These are phyloP conservation scores for Pestalotiopsis sp. DNA, from an alignment of 2,329 filamentous ascomycete species.

Conservation along the genomic window DNA sequence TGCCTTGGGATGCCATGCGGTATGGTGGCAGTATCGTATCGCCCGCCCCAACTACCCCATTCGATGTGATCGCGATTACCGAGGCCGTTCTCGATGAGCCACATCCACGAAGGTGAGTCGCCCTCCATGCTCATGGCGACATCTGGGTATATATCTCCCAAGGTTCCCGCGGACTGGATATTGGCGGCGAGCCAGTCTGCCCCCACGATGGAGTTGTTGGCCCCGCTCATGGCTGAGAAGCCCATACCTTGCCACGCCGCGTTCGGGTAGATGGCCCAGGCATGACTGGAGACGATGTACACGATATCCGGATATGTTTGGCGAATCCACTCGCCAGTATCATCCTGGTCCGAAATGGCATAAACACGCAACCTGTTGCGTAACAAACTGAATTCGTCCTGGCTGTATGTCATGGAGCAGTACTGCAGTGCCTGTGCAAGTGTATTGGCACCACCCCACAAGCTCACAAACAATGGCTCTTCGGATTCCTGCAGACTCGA, in stretches of 20 bases:
- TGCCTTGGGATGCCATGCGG: not conserved
- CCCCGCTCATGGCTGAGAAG: conserved; percentile 19
- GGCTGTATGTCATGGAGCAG: conserved; percentile 31
- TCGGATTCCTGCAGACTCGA: conserved; percentile 30
- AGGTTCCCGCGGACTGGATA: conserved; percentile 38
- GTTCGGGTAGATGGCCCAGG: conserved; percentile 52
- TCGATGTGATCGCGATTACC: conserved; percentile 39
- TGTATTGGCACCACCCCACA: conserved; percentile 52
- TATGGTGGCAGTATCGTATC: conserved; percentile 27
- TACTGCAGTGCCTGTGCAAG: conserved; percentile 47
- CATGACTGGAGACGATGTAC: conserved; percentile 50
- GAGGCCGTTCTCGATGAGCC: conserved; percentile 44
- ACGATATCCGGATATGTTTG: conserved; percentile 46
- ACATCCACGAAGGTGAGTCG: conserved; percentile 44
- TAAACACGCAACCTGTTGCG: conserved; percentile 37
- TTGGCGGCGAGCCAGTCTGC: conserved; percentile 49
- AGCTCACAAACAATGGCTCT: conserved; percentile 47
- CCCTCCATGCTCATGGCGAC: conserved; percentile 48
- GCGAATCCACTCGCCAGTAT: conserved; percentile 51
- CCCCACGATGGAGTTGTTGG: conserved; percentile 28
- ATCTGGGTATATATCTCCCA: conserved; percentile 41
- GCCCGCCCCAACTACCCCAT: conserved; percentile 45
- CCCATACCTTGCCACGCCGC: conserved; percentile 59
- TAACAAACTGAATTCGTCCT: conserved; percentile 24
- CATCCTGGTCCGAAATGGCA: conserved; percentile 53